Percentiles rank a stretch among this genome's conserved stretches.
phyloP scores from a whole-genome alignment of 805 yeast species.

The Starmerella cellae region DNA sequence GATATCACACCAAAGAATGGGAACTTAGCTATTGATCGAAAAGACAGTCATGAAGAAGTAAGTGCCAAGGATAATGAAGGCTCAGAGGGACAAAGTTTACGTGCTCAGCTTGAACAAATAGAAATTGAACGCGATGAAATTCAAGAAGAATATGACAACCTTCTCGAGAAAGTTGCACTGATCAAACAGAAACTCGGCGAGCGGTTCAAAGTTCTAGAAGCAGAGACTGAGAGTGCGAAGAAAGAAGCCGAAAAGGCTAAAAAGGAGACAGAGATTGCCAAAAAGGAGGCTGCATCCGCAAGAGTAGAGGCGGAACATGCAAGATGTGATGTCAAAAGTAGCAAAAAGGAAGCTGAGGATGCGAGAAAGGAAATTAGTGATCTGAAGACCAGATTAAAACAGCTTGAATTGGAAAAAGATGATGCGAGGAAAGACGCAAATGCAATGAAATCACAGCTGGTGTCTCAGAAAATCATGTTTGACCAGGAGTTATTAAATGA shows the following conservation, averaged over 20 bases:
- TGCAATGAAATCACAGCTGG: conserved; percentile 8
- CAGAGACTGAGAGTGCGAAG: conserved; percentile 25
- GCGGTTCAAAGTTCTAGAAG: conserved; percentile 29
- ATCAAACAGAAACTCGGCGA: conserved; percentile 32
- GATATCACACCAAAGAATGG: no score
- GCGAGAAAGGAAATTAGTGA: not conserved
- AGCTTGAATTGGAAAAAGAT: not conserved
- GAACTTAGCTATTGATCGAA: no score
- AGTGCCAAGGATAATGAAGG: not conserved
- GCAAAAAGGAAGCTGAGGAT: not conserved
- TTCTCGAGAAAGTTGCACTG: conserved; percentile 28
- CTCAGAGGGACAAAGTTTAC: no score
- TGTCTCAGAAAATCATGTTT: conserved; percentile 16
- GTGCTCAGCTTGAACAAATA: conserved; percentile 30
- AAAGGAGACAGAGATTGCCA: not conserved
- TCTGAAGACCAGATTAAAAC: not conserved
- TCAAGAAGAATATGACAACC: conserved; percentile 32
- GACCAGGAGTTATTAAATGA: conserved; percentile 14
- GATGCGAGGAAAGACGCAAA: not conserved
- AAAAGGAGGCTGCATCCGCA: not conserved
- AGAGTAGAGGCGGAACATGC: not conserved
- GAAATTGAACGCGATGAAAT: conserved; percentile 34
- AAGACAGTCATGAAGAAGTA: no score
- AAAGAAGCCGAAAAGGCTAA: conserved; percentile 1
- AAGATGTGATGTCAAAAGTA: not conserved